Evolutionary conservation across 257 asterid species (phyloP).

Genomic region (Gardenia jasminoides): DNA sequence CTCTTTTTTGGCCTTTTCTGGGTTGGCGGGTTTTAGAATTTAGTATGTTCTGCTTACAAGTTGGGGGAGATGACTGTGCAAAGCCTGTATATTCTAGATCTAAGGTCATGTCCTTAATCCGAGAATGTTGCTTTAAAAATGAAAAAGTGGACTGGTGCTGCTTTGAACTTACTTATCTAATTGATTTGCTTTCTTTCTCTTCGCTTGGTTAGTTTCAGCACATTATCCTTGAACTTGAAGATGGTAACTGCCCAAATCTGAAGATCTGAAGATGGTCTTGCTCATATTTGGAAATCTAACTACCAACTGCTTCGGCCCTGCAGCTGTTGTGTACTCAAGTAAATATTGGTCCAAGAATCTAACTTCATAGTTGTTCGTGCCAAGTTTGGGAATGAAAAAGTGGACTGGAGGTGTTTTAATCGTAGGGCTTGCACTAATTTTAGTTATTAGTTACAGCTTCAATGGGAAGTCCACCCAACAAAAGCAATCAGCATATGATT

Average conservation of each 20-base stretch:
- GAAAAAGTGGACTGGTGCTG: background rate
- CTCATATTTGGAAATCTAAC: background rate
- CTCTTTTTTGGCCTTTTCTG: too few species aligned
- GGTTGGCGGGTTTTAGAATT: too few species aligned
- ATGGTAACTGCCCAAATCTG: background rate
- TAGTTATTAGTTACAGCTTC: slow-evolving; percentile 51
- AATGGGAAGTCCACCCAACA: slow-evolving; percentile 44
- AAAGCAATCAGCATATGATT: slow-evolving; percentile 62
- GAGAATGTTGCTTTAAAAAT: background rate
- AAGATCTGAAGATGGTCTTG: slow-evolving; percentile 5
- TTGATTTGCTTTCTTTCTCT: background rate
- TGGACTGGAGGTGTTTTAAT: slow-evolving; percentile 72
- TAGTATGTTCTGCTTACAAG: too few species aligned
- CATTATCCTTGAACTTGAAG: background rate
- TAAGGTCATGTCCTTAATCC: too few species aligned
- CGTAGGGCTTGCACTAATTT: slow-evolving; percentile 46
- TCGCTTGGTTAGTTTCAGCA: background rate
- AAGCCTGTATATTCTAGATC: too few species aligned
- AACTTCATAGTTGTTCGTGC: background rate
- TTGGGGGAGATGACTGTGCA: too few species aligned
- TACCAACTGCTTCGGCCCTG: background rate
- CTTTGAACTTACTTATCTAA: background rate
- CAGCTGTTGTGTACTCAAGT: background rate
- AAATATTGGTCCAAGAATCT: background rate
- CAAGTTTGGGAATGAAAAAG: slow-evolving; percentile 56